phyloP scores from a whole-genome alignment of 192 early-diverging fungal species.

The Neocallimastix lanati region DNA sequence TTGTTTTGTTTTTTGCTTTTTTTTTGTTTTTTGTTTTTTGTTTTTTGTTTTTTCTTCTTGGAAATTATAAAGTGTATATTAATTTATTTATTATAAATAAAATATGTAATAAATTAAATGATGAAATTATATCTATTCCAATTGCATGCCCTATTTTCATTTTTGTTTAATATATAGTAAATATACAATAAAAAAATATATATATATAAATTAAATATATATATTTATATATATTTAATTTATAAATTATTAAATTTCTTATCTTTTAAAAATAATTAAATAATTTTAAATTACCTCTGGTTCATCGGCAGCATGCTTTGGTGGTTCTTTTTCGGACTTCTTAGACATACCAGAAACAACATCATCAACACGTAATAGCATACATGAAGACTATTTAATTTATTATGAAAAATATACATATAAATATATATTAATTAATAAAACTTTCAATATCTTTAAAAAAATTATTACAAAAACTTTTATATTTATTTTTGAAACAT shows the following conservation, averaged over 20 bases:
- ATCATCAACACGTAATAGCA: conserved; percentile 80
- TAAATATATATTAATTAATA: too few species aligned
- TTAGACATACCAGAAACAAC: conserved; percentile 85
- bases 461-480: too few species aligned
- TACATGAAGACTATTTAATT: conserved; percentile 52
- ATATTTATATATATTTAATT: not conserved
- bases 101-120: too few species aligned
- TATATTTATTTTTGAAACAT: too few species aligned
- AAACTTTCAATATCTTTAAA: too few species aligned
- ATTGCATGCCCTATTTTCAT: not conserved
- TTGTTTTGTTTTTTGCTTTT: too few species aligned
- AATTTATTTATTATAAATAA: too few species aligned
- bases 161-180: too few species aligned
- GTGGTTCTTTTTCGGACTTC: conserved; percentile 7
- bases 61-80: too few species aligned
- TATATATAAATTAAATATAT: not conserved
- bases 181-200: not conserved
- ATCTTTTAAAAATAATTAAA: not conserved
- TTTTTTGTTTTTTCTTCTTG: too few species aligned
- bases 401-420: too few species aligned
- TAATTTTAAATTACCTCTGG: not conserved
- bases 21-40: too few species aligned
- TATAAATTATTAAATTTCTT: not conserved
- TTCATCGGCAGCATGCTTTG: not conserved
- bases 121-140: not conserved